Evolutionary conservation across 805 yeast species (phyloP), one percentile per base, ranked within the genome.

Genomic region (Candida orba): DNA sequence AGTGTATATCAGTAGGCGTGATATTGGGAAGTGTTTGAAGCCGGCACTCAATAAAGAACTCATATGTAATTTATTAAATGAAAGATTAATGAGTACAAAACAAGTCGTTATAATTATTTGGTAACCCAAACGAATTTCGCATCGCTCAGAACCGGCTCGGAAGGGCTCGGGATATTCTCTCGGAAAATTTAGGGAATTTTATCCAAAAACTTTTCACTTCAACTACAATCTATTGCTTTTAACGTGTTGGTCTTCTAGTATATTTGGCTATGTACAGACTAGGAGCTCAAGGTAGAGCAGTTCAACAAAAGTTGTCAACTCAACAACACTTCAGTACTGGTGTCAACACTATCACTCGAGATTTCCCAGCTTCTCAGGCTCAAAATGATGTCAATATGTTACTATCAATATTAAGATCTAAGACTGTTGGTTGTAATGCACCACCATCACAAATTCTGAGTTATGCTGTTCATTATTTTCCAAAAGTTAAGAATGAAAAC

Each of bases 391-490:
- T 62, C 53, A 33, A 57, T 53, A 18, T 62, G 60, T 44, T 57
- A 13, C 36, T 54, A 12, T 44, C 55, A 2, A 25, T 50, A 1
- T 46, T 57, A 5, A 45, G 50, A 8, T 36, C 43, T 14, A 36
- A 34, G 32, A 14, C 32, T 6, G 14, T n/a, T 8, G 13, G 36
- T 14, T 17, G 30, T 15, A 36, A 24, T 25, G 8, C 12, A 9
- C 12, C 13, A 9, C 29, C 29, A 10, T 27, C 29, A 4, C 29
- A 27, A 10, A 27, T 27, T 2, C 13, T 27, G 14, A 27, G 29
- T 6, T 71, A 68, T 49, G 40, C 69, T 4, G 71, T 64, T 47
- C 68, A 71, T 49, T 71, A 73, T 53, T 39, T 73, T 10, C 77
- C 78, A 1, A 67, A 58, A 22, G 63, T 73, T 37, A 73, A 72